phyloP scores from a whole-genome alignment of 495 filamentous ascomycete species.

The Achaetomiella virescens region DNA sequence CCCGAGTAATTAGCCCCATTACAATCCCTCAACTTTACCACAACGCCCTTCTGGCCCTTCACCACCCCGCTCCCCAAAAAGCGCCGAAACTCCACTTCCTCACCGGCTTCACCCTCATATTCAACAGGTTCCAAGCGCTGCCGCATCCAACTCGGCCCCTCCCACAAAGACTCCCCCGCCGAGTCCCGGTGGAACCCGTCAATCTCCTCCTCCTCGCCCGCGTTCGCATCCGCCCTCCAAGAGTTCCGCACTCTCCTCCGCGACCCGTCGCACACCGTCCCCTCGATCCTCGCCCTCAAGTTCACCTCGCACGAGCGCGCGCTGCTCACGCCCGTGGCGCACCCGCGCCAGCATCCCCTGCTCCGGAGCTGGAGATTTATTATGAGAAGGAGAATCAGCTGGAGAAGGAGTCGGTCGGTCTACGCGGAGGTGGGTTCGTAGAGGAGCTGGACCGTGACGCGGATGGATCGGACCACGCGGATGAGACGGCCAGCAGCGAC shows the following conservation, averaged over 20 bases:
- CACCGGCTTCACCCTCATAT: background rate
- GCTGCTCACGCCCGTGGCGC: conserved; percentile 16
- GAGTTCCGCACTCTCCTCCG: conserved; percentile 4
- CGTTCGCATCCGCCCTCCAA: conserved; percentile 6
- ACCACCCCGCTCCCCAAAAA: background rate
- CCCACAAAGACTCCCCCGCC: background rate
- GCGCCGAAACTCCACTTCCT: background rate
- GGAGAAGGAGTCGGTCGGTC: background rate
- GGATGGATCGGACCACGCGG: background rate
- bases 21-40: background rate
- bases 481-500: background rate
- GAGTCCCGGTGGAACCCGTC: conserved; percentile 12
- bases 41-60: background rate
- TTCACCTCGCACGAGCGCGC: conserved; percentile 16
- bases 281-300: conserved; percentile 9
- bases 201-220: conserved; percentile 11
- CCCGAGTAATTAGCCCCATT: no score
- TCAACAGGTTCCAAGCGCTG: background rate
- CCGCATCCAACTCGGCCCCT: background rate
- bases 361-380: conserved; percentile 2
- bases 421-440: conserved; percentile 15
- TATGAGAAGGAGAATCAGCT: background rate
- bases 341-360: background rate
- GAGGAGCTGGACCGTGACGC: background rate
- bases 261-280: conserved; percentile 6